Evolutionary conservation across 2,329 filamentous ascomycete genomes (phyloP).

Genomic region (Sporothrix phasma): DNA sequence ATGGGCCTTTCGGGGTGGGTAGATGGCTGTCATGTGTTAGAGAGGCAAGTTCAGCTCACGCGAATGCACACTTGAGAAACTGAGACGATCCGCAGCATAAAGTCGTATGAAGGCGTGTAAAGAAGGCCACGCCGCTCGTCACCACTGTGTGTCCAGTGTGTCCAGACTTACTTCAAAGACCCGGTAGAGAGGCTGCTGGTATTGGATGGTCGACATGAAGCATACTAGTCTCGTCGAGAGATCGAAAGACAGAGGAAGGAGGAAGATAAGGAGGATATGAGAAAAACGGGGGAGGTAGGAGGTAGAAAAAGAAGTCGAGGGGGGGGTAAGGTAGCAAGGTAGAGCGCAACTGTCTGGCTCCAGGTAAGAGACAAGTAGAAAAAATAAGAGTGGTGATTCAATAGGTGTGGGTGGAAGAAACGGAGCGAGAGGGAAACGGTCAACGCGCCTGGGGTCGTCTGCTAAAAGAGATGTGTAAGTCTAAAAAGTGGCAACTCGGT

Average conservation of each 20-base stretch:
- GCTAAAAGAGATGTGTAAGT: slow-evolving; percentile 8
- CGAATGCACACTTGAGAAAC: too few species aligned
- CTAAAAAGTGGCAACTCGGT: slow-evolving; percentile 12
- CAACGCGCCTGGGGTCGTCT: neutral
- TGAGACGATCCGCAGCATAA: too few species aligned
- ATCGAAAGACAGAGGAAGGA: neutral
- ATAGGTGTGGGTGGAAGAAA: slow-evolving; percentile 6
- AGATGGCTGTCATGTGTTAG: slow-evolving; percentile 33
- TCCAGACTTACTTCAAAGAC: slow-evolving; percentile 47
- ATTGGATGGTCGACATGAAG: slow-evolving; percentile 51
- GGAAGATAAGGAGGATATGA: neutral
- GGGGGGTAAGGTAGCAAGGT: neutral
- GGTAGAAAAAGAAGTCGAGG: slow-evolving; percentile 11
- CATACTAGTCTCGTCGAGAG: slow-evolving; percentile 16
- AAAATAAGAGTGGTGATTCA: slow-evolving; percentile 6
- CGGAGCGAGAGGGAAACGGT: neutral
- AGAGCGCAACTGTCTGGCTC: slow-evolving; percentile 4
- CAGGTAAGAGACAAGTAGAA: neutral
- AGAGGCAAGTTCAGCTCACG: neutral
- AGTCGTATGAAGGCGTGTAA: too few species aligned
- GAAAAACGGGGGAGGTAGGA: slow-evolving; percentile 19
- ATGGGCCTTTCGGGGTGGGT: slow-evolving; percentile 46
- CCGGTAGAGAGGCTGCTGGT: slow-evolving; percentile 46
- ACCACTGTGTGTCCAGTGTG: too few species aligned
- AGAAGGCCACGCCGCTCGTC: too few species aligned